Evolutionary conservation across 441 rosid genomes (phyloP), one percentile per base, ranked within the genome.

Genomic region (Arabidopsis hybrid): DNA sequence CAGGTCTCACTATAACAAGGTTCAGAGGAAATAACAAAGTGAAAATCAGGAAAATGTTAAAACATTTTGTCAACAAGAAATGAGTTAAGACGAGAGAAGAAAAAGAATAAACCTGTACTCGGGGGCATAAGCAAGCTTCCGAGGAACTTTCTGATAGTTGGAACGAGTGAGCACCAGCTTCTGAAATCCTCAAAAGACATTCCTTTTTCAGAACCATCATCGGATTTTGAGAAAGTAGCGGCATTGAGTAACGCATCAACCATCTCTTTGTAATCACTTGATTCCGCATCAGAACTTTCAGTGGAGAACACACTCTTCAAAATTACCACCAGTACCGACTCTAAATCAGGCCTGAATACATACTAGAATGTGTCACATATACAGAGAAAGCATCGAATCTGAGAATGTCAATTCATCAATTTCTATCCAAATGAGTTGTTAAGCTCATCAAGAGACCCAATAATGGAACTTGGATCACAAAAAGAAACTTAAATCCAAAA

Each of bases 151-250:
- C 96, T 88, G 51, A 80, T 79, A 18, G 93, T 83, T 11, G 96
- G 95, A 57, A 91, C 62, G 52, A 78, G 88, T 7, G 76, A 49
- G 82, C 85, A 85, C 97, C 97, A 94, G 70, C 65, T 78, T 84
- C 85, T 85, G 71, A 91, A 86, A 81, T 91, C 96, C 77, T 83
- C 91, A 77, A 87, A 86, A 21, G 95, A 83, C 97, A 89, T 91
- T 58, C 83, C 73, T 67, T 82, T 79, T 14, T 84, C 88, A 57
- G 60, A 26, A 63, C 73, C 85, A 65, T 73, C 84, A 65, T 60
- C 78, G 42, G 75, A 81, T 72, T 82, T 82, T 1, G 93, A 83
- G 79, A 87, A 89, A 18, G 82, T 78, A 61, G 93, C 91, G 47
- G 90, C 82, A 69, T 81, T 80, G 60, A 93, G 89, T 64, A 90